These are phyloP conservation scores for Perkinsus marinus DNA, from an alignment of 169 alveolate genomes.

Conservation along the genomic window DNA sequence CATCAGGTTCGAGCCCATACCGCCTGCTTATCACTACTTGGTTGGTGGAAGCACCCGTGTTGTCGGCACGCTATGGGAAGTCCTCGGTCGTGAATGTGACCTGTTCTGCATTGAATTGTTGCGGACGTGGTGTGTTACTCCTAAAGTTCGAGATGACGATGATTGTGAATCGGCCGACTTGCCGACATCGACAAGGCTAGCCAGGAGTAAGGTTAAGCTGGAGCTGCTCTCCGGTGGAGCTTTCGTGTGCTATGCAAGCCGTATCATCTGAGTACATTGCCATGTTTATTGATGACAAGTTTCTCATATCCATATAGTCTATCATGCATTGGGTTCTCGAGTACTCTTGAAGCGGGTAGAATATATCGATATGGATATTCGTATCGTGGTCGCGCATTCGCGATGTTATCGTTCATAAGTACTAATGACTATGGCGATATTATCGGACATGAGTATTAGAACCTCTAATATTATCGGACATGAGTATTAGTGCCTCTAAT, in stretches of 20 bases:
- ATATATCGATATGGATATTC: too few species aligned
- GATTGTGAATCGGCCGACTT: background rate
- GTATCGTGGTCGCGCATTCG: too few species aligned
- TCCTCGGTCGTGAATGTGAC: background rate
- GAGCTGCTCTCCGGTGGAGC: background rate
- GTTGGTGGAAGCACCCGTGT: background rate
- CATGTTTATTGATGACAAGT: background rate
- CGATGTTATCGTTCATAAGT: too few species aligned
- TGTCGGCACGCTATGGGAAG: background rate
- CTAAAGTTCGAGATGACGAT: background rate
- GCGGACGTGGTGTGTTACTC: background rate
- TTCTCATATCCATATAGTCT: background rate
- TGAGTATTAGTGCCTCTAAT: too few species aligned
- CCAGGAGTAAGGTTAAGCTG: background rate
- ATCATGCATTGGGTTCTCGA: background rate
- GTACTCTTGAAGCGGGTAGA: background rate
- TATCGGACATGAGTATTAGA: too few species aligned
- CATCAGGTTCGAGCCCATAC: background rate
- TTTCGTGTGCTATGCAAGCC: background rate
- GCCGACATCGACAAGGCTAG: background rate
- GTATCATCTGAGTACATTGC: background rate
- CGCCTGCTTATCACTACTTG: background rate
- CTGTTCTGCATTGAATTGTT: background rate
- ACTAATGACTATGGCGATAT: too few species aligned
- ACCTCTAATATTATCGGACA: too few species aligned